Base-by-base conservation (phyloP, 169 alveolate genomes). In the Plasmodium reichenowi region DNA sequence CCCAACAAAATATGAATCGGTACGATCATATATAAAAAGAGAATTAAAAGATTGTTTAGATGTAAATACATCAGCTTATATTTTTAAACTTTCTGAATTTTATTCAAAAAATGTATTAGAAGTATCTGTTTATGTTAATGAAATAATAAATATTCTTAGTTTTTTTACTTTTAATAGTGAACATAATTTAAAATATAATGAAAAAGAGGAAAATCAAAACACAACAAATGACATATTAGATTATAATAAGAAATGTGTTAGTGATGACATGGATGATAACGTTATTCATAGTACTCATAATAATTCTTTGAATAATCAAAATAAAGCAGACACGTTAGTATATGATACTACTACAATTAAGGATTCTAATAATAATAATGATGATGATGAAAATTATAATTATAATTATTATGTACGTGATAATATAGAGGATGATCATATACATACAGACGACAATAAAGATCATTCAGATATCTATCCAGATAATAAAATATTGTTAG, bases 41-140 rank as follows among this genome's bases (percentile, higher is more conserved):
- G 90, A 80, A 50, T 63, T 80, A 72, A 80, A 80, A 1, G 90
- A 80, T 7, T 80, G 90, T 62, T 52, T 80, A 15, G 90, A 68
- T 10, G 2, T 80, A 47, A 80, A 80, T 48, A 80, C 90, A 13
- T 43, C 90, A n/a, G 38, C 90, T 24, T 80, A 80, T 12, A 70
- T 80, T 48, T 80, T 80, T 60, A 80, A 80, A 43, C 47, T 72
- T 43, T 56, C 76, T 3, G 90, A 80, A 29, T 68, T 48, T 48
- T 80, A 67, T 38, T 47, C 90, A 15, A 80, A 80, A 17, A 62
- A 47, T 24, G 20, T 80, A 12, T 38, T 80, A 72, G 90, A 80
- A 0, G 83, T 56, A n/a, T 80, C 90, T 12, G 90, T 80, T 10
- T 80, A 80, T 56, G 90, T 80, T 10, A 68, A 62, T 50, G 90